Percentiles rank a stretch among this genome's conserved stretches.
Evolutionary conservation across 2,329 filamentous ascomycete genomes (phyloP).

Genomic region (Penicillium sp.): DNA sequence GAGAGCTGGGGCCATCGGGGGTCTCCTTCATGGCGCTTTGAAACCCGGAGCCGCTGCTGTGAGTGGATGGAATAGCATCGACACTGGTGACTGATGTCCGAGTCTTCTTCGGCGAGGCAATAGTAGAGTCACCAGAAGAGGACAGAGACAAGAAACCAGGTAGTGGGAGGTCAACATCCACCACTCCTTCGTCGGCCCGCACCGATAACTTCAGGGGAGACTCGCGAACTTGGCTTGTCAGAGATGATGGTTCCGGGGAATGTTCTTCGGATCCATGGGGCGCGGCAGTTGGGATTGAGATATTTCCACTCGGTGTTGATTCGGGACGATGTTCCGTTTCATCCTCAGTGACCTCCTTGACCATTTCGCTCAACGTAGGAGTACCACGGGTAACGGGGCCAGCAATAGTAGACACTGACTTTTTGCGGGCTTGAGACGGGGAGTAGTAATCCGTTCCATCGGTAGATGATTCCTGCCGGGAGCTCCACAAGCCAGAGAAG

Average conservation of each 20-base stretch:
- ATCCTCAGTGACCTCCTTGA: slow-evolving; percentile 33
- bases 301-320: slow-evolving; percentile 37
- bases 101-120: slow-evolving; percentile 48
- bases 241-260: slow-evolving; percentile 33
- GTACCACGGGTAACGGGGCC: slow-evolving; percentile 30
- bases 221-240: slow-evolving; percentile 41
- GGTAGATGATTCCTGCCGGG: slow-evolving; percentile 53
- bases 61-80: slow-evolving; percentile 52
- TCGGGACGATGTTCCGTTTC: slow-evolving; percentile 24
- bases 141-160: slow-evolving; percentile 55
- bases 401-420: slow-evolving; percentile 33
- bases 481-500: slow-evolving; percentile 61
- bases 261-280: slow-evolving; percentile 26
- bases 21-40: slow-evolving; percentile 34
- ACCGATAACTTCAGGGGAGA: slow-evolving; percentile 58
- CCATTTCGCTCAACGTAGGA: slow-evolving; percentile 39
- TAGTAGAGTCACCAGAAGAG: slow-evolving; percentile 50
- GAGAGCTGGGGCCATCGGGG: slow-evolving; percentile 54
- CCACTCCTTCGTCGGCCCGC: slow-evolving; percentile 63
- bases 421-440: slow-evolving; percentile 30
- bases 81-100: slow-evolving; percentile 57
- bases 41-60: slow-evolving; percentile 45
- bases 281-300: slow-evolving; percentile 37
- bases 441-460: slow-evolving; percentile 36
- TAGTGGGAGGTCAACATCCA: slow-evolving; percentile 63